Evolutionary conservation across 1,139 yeast genomes (phyloP), one percentile per base, ranked within the genome.

Genomic region (Kluyveromyces sp.): DNA sequence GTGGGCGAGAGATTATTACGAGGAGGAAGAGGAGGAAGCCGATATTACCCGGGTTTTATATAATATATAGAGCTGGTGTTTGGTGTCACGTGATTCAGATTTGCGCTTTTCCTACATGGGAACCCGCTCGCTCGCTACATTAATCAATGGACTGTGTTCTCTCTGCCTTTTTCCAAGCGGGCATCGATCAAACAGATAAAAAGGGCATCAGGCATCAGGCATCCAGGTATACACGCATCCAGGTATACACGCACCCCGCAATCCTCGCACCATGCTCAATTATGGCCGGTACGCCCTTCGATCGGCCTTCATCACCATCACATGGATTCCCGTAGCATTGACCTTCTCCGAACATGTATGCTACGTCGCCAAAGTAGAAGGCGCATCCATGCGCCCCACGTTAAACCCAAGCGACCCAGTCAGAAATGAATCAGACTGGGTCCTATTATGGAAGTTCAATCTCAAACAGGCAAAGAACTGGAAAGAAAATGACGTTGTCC

Each of bases 311-410:
- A 53, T 61, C 2, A 59, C 68, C 40, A 43, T 67, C 4, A 64
- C 77, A 4, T 89, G 96, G 96, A 67, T 88, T 37, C 96, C 97
- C 0, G 96, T 89, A 43, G 66, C 77, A 25, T 75, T 81, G 56
- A 77, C 87, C 1, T 67, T 83, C 53, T 75, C 81, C 34, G 87
- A 84, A 56, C 88, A 85, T 63, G 79, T 80, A 4, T 79, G 78
- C 47, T 89, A 81, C 63, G 75, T 90, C 21, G 86, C 88, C 25
- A 78, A 79, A 63, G 77, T 90, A n/a, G 77, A 81, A 36, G 97
- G 97, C 1, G 66, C 75, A 37, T 87, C 96, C 25, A 90, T 90
- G 97, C 74, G 86, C 43, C 97, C 97, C 1, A 78, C 96, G 0
- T 76, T 90, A 59, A 90, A 90, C 62, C 95, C 96, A 0, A 37